These are phyloP conservation scores for Penicillium verrucosum DNA, from an alignment of 2,329 filamentous ascomycete species.

Conservation along the genomic window DNA sequence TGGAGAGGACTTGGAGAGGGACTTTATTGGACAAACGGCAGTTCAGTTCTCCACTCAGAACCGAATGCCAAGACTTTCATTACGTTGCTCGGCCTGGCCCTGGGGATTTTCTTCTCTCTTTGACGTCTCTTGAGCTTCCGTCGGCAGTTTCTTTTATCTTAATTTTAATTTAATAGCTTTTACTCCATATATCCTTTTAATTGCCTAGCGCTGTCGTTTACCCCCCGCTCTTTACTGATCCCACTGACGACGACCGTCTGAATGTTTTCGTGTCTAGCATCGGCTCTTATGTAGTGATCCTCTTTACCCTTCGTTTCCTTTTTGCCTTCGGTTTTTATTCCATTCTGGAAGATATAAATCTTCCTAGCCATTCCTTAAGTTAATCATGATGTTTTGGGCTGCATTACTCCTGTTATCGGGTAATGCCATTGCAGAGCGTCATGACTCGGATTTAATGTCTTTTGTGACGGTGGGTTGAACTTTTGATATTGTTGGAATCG, in stretches of 20 bases:
- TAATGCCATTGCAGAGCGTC: conserved; percentile 21
- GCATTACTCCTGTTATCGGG: conserved; percentile 25
- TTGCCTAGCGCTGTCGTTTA: background rate
- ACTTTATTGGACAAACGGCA: background rate
- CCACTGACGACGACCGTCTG: background rate
- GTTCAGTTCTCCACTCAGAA: conserved; percentile 21
- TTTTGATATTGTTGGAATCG: background rate
- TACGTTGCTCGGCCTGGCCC: conserved; percentile 5
- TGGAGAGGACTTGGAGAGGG: background rate
- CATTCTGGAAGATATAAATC: conserved; percentile 14
- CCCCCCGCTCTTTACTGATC: background rate
- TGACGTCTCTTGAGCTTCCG: background rate
- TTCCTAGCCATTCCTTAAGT: conserved; percentile 30
- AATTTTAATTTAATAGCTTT: conserved; percentile 6
- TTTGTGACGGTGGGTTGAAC: conserved; percentile 32
- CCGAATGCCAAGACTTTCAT: conserved; percentile 25
- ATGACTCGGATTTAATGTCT: conserved; percentile 34
- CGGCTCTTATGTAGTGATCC: background rate
- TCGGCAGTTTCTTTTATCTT: background rate
- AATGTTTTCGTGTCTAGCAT: background rate
- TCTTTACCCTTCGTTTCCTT: background rate
- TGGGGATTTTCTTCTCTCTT: background rate
- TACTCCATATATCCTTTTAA: background rate
- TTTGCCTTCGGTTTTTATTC: background rate
- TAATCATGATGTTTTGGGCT: conserved; percentile 24